Evolutionary conservation across 2,329 filamentous ascomycete species (phyloP).

Genomic region (Trichophyton schoenleinii): DNA sequence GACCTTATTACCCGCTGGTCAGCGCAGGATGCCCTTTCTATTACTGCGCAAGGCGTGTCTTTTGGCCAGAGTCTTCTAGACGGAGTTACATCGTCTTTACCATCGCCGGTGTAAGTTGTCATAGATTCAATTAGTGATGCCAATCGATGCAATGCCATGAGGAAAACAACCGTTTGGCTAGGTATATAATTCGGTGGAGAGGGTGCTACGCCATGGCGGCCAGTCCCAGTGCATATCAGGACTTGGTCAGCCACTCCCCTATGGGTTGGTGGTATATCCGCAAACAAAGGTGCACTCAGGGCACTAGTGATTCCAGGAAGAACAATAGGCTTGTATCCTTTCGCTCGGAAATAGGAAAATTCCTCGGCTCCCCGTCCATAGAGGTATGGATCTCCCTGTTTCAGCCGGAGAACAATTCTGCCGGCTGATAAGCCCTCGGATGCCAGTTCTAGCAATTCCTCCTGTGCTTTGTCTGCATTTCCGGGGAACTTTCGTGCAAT

Average conservation of each 20-base stretch:
- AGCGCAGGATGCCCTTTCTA: constrained; percentile 85
- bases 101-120: constrained; percentile 26
- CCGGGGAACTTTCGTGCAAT: constrained; percentile 97
- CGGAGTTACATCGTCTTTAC: constrained; percentile 17
- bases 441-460: constrained; percentile 71
- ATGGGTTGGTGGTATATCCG: constrained; percentile 76
- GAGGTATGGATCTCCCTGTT: constrained; percentile 93
- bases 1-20: constrained; percentile 89
- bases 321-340: constrained; percentile 59
- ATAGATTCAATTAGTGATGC: constrained; percentile 60
- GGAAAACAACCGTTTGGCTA: constrained; percentile 74
- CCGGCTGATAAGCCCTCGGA: constrained; percentile 57
- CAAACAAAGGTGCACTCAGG: constrained; percentile 75
- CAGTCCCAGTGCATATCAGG: constrained; percentile 90
- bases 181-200: constrained; percentile 66
- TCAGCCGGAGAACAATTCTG: constrained; percentile 72
- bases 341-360: constrained; percentile 63
- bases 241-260: constrained; percentile 84
- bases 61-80: constrained; percentile 48
- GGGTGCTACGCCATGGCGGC: constrained; percentile 72
- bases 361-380: constrained; percentile 94
- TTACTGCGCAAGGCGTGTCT: constrained; percentile 75
- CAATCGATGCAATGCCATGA: constrained; percentile 90
- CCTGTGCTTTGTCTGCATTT: constrained; percentile 85
- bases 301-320: constrained; percentile 86